Evolutionary conservation across 208 protist genomes (phyloP), one percentile per base, ranked within the genome.

Genomic region (Acanthamoeba castellanii): DNA sequence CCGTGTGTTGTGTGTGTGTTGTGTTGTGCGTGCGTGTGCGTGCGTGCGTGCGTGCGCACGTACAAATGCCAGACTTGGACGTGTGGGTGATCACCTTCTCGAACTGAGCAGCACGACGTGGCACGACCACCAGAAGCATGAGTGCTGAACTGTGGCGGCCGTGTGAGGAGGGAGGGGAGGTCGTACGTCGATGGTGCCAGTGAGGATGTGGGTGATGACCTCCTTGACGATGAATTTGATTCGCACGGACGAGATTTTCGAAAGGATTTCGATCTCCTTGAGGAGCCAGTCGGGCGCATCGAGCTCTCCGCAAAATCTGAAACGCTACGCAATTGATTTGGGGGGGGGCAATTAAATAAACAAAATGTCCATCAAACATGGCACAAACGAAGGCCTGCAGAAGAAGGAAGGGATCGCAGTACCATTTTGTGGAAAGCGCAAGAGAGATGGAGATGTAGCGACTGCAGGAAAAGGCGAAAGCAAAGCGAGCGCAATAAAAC

Each of bases 201-300:
- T 90, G 30, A 74, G 32, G n/a, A 95, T 57, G 47, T 68, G 59
- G 9, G 89, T 88, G 5, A 94, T 95, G 57, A 94, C 88, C n/a
- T 96, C 47, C 50, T 72, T 94, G 55, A 37, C 30, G 8, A 96
- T 72, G 16, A 95, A 64, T 50, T 96, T 95, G 70, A 95, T 94
- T 91, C 87, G 34, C 42, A 97, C 95, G 84, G 37, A 78, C 5
- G 81, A 64, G 61, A 97, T 96, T 57, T 97, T 97, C 45, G 92
- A 82, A 6, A 97, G 52, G 32, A 97, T 47, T 30, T 30, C 93
- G 52, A 97, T 97, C 70, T 97, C 97, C 55, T 91, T 92, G 11
- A 97, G 78, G 22, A 97, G 72, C 96, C 96, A 97, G 81, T 97
- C 97, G 68, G 96, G 97, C 32, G 95, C 96, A 92, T 97, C 96